Evolutionary conservation across 1,139 yeast genomes (phyloP).

Genomic region (Taphrina populina): DNA sequence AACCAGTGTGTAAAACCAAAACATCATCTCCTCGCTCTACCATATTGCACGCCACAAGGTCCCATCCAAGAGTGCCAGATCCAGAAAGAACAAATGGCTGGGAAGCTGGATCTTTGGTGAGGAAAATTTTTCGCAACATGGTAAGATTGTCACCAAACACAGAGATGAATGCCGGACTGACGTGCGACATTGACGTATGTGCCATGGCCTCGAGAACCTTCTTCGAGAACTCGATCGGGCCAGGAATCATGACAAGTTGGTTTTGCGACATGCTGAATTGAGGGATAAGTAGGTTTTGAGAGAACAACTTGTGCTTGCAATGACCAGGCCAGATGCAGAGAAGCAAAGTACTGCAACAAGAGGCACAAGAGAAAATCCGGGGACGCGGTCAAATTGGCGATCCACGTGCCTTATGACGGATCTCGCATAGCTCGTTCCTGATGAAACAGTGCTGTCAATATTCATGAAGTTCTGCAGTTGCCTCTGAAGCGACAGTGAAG

Average conservation of each 20-base stretch:
- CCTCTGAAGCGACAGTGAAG: too few relatives aligned
- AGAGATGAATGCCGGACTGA: slow-evolving; percentile 78
- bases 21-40: slow-evolving; percentile 61
- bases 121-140: slow-evolving; percentile 70
- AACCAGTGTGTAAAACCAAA: slow-evolving; percentile 81
- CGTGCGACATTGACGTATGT: slow-evolving; percentile 83
- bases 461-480: too few relatives aligned
- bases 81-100: slow-evolving; percentile 85
- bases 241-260: slow-evolving; percentile 48
- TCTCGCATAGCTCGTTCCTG: too few relatives aligned
- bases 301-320: too few relatives aligned
- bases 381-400: too few relatives aligned
- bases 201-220: slow-evolving; percentile 78
- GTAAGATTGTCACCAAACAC: slow-evolving; percentile 69
- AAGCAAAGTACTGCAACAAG: too few relatives aligned
- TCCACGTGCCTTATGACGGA: too few relatives aligned
- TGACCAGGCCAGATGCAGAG: too few relatives aligned
- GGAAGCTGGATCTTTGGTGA: slow-evolving; percentile 61
- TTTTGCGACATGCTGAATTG: too few relatives aligned
- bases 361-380: too few relatives aligned
- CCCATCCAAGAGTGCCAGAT: slow-evolving; percentile 96
- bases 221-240: slow-evolving; percentile 87
- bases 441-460: too few relatives aligned
- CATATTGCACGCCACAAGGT: slow-evolving; percentile 76
- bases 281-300: too few relatives aligned